Conservation (phyloP, 2,329 filamentous ascomycete genomes). For the Calcarisporium arbuscula region DNA sequence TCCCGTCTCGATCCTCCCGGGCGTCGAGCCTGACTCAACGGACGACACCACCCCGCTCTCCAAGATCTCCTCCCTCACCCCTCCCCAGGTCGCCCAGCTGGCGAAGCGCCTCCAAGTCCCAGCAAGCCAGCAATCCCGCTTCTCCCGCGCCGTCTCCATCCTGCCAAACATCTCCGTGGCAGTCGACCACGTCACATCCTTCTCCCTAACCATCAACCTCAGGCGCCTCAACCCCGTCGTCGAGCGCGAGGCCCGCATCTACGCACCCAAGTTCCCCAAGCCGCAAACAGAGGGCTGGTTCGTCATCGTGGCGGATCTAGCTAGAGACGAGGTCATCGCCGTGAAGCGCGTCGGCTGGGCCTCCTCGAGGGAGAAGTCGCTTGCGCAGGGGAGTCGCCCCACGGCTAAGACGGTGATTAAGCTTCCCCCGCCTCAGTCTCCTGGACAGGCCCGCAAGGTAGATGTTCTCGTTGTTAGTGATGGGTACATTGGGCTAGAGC, state of each 20-base stretch:
- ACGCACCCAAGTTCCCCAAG: slow-evolving; percentile 86
- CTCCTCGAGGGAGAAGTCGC: slow-evolving; percentile 18
- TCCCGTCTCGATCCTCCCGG: slow-evolving; percentile 72
- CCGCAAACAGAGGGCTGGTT: slow-evolving; percentile 94
- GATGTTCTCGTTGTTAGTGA: slow-evolving; percentile 79
- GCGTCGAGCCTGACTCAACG: slow-evolving; percentile 45
- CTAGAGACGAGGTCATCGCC: slow-evolving; percentile 70
- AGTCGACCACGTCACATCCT: slow-evolving; percentile 53
- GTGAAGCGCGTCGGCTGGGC: slow-evolving; percentile 81
- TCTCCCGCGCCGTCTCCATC: slow-evolving; percentile 53
- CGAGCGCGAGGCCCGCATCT: slow-evolving; percentile 67
- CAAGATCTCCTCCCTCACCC: slow-evolving; percentile 31
- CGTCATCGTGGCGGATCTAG: slow-evolving; percentile 63
- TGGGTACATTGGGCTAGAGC: slow-evolving; percentile 72
- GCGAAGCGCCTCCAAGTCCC: slow-evolving; percentile 47
- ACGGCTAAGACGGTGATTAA: slow-evolving; percentile 53
- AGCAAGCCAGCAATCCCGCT: slow-evolving; percentile 34
- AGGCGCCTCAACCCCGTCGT: slow-evolving; percentile 59
- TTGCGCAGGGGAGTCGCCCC: slow-evolving; percentile 38
- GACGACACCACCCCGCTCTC: slow-evolving; percentile 37
- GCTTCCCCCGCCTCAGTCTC: slow-evolving; percentile 42
- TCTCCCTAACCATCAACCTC: slow-evolving; percentile 57
- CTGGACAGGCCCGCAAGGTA: slow-evolving; percentile 50
- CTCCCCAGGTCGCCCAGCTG: slow-evolving; percentile 33
- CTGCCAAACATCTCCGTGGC: slow-evolving; percentile 65